phyloP scores from a whole-genome alignment of 2,329 filamentous ascomycete species.

The Colletotrichum sp. region DNA sequence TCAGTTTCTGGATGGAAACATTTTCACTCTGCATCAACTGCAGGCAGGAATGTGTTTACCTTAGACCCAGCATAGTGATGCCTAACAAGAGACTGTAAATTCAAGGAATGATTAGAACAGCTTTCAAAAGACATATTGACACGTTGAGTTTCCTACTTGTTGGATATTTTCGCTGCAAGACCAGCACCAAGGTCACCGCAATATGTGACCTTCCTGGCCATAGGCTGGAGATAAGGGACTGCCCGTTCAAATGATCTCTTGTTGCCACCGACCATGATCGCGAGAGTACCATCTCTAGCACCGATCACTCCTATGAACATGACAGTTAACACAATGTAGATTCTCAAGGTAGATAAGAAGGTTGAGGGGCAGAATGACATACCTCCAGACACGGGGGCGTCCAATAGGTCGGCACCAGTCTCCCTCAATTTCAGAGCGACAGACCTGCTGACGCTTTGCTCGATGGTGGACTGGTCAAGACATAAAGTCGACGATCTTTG shows the following conservation, averaged over 20 bases:
- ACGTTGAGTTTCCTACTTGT: not conserved
- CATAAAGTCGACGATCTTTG: not conserved
- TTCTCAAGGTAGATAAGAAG: rapidly evolving
- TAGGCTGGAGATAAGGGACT: not conserved
- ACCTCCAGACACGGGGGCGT: not conserved
- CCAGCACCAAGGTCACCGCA: not conserved
- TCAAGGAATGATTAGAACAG: not conserved
- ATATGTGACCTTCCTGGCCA: not conserved
- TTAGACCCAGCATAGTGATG: not conserved
- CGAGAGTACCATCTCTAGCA: not conserved
- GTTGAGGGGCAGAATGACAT: not conserved
- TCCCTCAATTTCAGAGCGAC: not conserved
- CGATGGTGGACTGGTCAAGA: not conserved
- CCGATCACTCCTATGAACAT: not conserved
- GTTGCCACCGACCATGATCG: not conserved
- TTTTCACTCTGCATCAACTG: not conserved
- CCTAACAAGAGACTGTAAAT: not conserved
- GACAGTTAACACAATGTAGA: not conserved
- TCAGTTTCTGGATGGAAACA: not conserved
- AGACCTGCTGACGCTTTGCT: not conserved
- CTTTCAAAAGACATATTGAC: not conserved
- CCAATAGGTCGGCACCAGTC: not conserved
- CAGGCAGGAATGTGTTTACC: not conserved
- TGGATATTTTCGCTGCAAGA: not conserved
- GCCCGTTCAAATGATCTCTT: not conserved